Conservation (phyloP, 164 flowering plant genomes). For the Paratinospora sagittata region DNA sequence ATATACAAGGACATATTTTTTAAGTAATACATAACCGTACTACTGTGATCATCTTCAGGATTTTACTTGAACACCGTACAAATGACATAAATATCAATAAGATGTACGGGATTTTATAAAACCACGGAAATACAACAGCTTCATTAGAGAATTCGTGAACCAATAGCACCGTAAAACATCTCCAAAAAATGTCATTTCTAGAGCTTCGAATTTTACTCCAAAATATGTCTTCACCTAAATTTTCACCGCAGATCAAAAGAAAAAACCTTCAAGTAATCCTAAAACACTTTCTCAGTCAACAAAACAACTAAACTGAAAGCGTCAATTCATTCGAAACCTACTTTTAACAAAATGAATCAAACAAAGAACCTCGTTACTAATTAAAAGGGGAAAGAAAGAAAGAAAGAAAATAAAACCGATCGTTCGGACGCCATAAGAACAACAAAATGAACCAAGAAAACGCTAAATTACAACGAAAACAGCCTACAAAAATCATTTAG, state of each 20-base stretch:
- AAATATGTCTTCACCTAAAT: not conserved
- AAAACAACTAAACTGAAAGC: not conserved
- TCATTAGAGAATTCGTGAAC: too few relatives aligned
- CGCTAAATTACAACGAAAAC: not conserved
- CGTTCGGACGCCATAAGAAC: not conserved
- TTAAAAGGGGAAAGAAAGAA: not conserved
- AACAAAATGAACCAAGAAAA: not conserved
- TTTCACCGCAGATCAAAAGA: not conserved
- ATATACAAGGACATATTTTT: slow-evolving; percentile 1
- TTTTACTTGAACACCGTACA: not conserved
- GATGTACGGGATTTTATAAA: too few relatives aligned
- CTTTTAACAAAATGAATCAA: not conserved
- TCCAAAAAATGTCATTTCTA: not conserved
- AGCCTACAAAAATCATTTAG: not conserved
- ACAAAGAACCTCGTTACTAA: not conserved
- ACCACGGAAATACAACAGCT: too few relatives aligned
- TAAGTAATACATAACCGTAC: not conserved
- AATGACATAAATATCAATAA: not conserved
- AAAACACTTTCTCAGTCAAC: not conserved
- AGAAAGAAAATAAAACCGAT: not conserved
- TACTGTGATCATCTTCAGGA: not conserved
- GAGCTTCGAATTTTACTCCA: not conserved
- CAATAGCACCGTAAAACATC: not conserved
- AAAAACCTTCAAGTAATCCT: not conserved
- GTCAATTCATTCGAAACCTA: not conserved